Evolutionary conservation across 2,329 filamentous ascomycete genomes (phyloP).

Genomic region (Emydomyces testavorans): DNA sequence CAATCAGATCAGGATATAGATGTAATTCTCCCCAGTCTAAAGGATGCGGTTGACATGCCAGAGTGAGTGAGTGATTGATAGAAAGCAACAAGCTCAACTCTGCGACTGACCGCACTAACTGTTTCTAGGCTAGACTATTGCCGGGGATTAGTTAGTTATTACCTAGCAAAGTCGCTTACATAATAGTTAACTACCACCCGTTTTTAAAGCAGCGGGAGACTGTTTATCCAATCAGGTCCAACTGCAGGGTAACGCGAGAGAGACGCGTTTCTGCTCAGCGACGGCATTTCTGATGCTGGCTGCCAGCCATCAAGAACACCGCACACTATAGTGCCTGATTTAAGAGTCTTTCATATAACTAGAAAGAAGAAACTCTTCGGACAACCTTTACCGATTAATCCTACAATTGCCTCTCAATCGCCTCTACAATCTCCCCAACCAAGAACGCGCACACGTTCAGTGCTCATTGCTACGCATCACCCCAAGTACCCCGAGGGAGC

Average conservation of each 20-base stretch:
- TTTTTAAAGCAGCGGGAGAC: neutral
- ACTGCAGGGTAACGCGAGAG: neutral
- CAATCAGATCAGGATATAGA: neutral
- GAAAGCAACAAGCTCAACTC: conserved; percentile 1
- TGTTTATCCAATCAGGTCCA: neutral
- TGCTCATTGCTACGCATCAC: no score
- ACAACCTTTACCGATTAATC: no score
- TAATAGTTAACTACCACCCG: neutral
- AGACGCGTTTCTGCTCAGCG: neutral
- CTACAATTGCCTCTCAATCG: no score
- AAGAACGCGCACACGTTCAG: no score
- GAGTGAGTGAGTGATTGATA: neutral
- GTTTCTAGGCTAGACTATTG: neutral
- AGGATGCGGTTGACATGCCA: neutral
- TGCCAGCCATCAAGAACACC: no score
- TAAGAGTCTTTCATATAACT: no score
- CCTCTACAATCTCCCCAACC: no score
- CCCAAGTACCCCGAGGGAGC: no score
- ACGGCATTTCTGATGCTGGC: no score
- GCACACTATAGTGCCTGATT: no score
- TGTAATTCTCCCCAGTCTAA: neutral
- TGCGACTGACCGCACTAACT: conserved; percentile 2
- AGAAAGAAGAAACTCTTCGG: no score
- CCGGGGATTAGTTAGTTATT: no score
- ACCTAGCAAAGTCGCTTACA: neutral